These are phyloP conservation scores for Xerocomellus amylosporus DNA, from an alignment of 768 basidiomycete genomes.

Conservation along the genomic window DNA sequence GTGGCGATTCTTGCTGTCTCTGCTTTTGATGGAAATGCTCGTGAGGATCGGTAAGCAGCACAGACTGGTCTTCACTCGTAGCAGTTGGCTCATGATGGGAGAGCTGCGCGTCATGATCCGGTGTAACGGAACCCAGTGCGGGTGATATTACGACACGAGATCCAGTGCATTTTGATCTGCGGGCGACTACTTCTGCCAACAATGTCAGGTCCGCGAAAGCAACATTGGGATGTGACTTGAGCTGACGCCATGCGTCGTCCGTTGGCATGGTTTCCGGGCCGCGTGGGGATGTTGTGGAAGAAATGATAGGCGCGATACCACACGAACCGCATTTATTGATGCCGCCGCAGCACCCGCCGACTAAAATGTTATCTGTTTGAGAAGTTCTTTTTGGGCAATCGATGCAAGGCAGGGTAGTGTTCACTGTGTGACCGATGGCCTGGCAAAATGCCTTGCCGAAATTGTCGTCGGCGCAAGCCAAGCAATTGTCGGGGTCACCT, in stretches of 20 bases:
- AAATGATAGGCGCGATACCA: constrained; percentile 31
- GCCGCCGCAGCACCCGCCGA: constrained; percentile 39
- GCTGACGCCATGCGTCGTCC: constrained; percentile 77
- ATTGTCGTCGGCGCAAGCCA: constrained; percentile 79
- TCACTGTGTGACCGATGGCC: constrained; percentile 63
- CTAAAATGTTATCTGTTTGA: constrained; percentile 26
- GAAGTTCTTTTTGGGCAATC: constrained; percentile 49
- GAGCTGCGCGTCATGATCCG: constrained; percentile 37
- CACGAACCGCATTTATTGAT: constrained; percentile 30
- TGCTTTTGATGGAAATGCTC: constrained; percentile 50
- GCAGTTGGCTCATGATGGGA: constrained; percentile 11
- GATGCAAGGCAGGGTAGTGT: constrained; percentile 49
- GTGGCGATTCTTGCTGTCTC: constrained; percentile 41
- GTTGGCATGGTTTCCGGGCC: constrained; percentile 64
- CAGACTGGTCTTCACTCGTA: constrained; percentile 33
- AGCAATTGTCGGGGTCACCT: constrained; percentile 83
- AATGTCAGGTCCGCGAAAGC: constrained; percentile 79
- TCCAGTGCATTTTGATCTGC: constrained; percentile 73
- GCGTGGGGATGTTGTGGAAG: constrained; percentile 20
- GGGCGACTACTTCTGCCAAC: constrained; percentile 86
- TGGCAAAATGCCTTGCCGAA: constrained; percentile 88
- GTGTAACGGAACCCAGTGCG: constrained; percentile 46
- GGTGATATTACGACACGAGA: constrained; percentile 62
- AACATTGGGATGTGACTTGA: constrained; percentile 88
- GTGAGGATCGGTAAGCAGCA: constrained; percentile 53